phyloP scores from a whole-genome alignment of 2,329 filamentous ascomycete species.

The Mycogone perniciosa region DNA sequence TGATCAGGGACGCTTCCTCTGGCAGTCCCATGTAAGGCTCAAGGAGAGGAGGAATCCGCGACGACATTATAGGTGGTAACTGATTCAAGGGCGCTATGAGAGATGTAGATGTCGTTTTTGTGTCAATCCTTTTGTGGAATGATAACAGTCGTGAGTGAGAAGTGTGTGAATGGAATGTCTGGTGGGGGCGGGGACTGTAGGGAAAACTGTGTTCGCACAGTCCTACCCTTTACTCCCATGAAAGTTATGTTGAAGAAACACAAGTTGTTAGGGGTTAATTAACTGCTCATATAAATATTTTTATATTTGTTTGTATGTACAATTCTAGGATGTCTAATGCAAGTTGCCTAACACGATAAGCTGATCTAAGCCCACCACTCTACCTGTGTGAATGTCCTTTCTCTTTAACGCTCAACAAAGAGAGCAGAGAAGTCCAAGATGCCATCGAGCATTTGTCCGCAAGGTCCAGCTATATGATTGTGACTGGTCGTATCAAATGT shows the following conservation, averaged over 20 bases:
- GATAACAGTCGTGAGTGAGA: neutral
- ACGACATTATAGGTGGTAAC: conserved; percentile 31
- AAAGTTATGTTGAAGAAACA: too few species aligned
- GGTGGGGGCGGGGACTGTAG: conserved; percentile 16
- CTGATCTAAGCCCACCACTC: too few species aligned
- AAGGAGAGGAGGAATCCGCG: conserved; percentile 56
- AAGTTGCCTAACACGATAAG: too few species aligned
- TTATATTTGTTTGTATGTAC: too few species aligned
- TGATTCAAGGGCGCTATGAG: neutral
- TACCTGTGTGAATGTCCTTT: too few species aligned
- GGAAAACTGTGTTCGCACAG: conserved; percentile 3
- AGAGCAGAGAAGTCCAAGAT: too few species aligned
- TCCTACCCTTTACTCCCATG: neutral
- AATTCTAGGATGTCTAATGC: too few species aligned
- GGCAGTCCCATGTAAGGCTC: conserved; percentile 57
- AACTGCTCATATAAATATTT: neutral
- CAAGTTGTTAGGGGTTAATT: neutral
- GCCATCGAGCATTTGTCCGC: too few species aligned
- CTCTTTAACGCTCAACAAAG: too few species aligned
- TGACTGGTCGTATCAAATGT: too few species aligned
- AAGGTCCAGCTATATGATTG: too few species aligned
- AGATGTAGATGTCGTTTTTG: neutral
- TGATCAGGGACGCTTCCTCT: conserved; percentile 51
- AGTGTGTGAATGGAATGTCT: conserved; percentile 1
- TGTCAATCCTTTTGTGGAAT: neutral